Conservation (phyloP, 2,329 filamentous ascomycete species). For the Scopulariopsis brevicaulis region DNA sequence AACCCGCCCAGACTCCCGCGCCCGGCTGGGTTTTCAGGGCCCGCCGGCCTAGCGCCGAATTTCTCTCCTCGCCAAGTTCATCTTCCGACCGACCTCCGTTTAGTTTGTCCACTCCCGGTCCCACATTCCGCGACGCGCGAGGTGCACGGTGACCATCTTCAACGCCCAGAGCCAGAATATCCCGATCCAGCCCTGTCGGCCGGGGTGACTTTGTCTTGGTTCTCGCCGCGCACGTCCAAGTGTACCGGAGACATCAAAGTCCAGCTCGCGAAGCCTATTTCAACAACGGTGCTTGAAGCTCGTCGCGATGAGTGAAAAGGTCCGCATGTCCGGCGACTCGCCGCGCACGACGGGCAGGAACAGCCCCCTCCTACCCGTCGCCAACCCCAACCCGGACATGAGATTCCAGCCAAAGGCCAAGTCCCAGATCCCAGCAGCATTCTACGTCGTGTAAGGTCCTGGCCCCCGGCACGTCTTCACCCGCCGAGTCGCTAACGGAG, state of each 20-base stretch:
- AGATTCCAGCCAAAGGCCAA: slow-evolving; percentile 54
- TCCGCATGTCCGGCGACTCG: slow-evolving; percentile 69
- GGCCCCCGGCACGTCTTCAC: neutral
- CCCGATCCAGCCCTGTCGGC: too few relatives aligned
- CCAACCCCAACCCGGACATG: slow-evolving; percentile 59
- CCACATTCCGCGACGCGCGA: too few relatives aligned
- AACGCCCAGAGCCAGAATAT: too few relatives aligned
- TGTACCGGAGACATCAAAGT: neutral
- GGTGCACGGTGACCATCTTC: too few relatives aligned
- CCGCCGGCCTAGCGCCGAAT: too few relatives aligned
- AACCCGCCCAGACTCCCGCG: too few relatives aligned
- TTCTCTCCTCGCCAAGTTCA: too few relatives aligned
- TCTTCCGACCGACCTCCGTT: too few relatives aligned
- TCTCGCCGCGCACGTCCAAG: too few relatives aligned
- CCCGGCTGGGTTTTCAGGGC: too few relatives aligned
- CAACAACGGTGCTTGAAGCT: neutral
- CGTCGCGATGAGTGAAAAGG: slow-evolving; percentile 51
- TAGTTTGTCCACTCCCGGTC: too few relatives aligned
- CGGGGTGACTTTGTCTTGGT: too few relatives aligned
- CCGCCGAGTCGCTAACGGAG: neutral
- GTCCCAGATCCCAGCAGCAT: slow-evolving; percentile 60
- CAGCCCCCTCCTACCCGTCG: slow-evolving; percentile 59
- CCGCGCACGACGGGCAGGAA: slow-evolving; percentile 28
- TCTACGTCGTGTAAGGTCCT: slow-evolving; percentile 62
- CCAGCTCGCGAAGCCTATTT: neutral